Evolutionary conservation across 352 stramenopile species (phyloP), one percentile per base, ranked within the genome.

Genomic region (Blastocystis sp.): DNA sequence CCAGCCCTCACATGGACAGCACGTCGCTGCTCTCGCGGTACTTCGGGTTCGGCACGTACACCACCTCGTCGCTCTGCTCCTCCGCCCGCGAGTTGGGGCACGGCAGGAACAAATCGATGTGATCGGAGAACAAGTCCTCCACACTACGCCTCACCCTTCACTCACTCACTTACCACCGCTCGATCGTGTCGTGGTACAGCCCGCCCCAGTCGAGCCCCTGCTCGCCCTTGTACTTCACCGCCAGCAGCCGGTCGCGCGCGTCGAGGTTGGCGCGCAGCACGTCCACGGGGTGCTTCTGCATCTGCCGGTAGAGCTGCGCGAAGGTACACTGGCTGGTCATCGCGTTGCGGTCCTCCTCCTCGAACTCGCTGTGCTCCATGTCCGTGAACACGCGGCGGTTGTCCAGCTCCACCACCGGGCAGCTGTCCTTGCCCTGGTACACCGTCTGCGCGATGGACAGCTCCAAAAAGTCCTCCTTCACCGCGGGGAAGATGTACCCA

Each of bases 291-390:
- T 95, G 94, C 61, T 92, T 89, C 66, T 94, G 89, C 60, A 98
- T 89, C 88, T 96, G 93, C 17, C 93, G 91, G 90, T 96, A 98
- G 14, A 94, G 93, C 88, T 98, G 95, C 0, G 93, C 94, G 69
- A 98, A 98, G 76, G 96, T 95, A 84, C 94, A 97, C 78, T 97
- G 89, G 65, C 84, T 91, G 21, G 77, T 91, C 34, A 88, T 67
- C 19, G 78, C 78, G 41, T 38, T 88, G 23, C 66, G 79, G 14
- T 34, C 78, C 52, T 67, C 56, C 53, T 88, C 78, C 40, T 88
- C 78, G 67, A 79, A 88, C 11, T 78, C 23, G 45, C 79, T 88
- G 17, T 34, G 78, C 23, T 60, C 60, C 10, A 45, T 17, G 43
- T 88, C 61, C 7, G 62, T 88, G 7, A 61, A 71, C 19, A 78